Percentiles rank a stretch among this genome's conserved stretches.
Evolutionary conservation across 2,329 filamentous ascomycete species (phyloP).

Genomic region (Cytospora chrysosperma): DNA sequence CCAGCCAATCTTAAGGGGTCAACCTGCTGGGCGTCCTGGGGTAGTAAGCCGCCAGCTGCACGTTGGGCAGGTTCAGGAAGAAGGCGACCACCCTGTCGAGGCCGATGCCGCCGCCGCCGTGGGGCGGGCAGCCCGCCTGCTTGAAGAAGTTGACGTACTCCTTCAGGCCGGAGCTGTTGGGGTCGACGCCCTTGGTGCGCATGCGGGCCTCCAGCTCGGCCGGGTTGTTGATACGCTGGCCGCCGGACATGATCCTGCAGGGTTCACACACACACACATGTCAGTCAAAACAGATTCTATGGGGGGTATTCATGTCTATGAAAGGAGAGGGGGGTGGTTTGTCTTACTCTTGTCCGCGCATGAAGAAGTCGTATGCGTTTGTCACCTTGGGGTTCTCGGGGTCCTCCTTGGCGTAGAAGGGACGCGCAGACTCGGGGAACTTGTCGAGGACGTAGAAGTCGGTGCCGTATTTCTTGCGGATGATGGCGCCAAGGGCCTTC

Average conservation of each 20-base stretch:
- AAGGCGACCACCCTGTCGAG: conserved; percentile 80
- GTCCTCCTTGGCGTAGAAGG: conserved; percentile 89
- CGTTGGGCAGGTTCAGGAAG: conserved; percentile 58
- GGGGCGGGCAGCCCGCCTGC: conserved; percentile 81
- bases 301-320: too few species aligned
- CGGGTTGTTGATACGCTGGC: conserved; percentile 85
- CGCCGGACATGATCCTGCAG: conserved; percentile 84
- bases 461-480: conserved; percentile 85
- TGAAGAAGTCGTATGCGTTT: conserved; percentile 78
- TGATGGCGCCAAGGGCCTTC: conserved; percentile 82
- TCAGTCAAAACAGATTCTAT: too few species aligned
- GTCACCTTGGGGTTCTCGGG: conserved; percentile 64
- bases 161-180: conserved; percentile 71
- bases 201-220: conserved; percentile 75
- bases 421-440: conserved; percentile 84
- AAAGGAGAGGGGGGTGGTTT: too few species aligned
- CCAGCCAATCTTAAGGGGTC: conserved; percentile 41
- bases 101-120: conserved; percentile 86
- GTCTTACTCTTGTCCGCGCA: conserved; percentile 57
- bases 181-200: conserved; percentile 77
- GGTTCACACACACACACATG: too few species aligned
- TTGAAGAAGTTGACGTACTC: conserved; percentile 84
- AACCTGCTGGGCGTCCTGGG: conserved; percentile 61
- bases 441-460: conserved; percentile 98
- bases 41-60: conserved; percentile 58